These are phyloP conservation scores for Trypanosoma brucei DNA, from an alignment of 208 protist genomes.

Conservation along the genomic window DNA sequence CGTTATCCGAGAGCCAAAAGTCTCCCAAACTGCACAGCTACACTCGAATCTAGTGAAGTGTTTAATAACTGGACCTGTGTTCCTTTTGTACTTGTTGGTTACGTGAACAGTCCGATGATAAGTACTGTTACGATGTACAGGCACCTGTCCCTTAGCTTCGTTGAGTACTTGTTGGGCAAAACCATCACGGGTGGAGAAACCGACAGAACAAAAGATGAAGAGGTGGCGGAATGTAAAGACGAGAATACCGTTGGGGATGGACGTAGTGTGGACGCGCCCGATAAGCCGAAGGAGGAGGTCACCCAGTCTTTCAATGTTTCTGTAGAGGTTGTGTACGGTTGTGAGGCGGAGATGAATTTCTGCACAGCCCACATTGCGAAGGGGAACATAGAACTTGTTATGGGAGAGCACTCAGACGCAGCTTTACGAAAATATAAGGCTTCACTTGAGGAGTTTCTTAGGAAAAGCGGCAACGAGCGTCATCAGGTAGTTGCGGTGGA, in stretches of 20 bases:
- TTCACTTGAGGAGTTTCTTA: slow-evolving; percentile 48
- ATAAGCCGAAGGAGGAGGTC: too few species aligned
- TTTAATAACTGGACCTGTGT: slow-evolving; percentile 58
- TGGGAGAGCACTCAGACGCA: slow-evolving; percentile 37
- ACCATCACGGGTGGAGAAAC: slow-evolving; percentile 16
- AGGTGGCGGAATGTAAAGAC: not conserved
- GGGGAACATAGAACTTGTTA: slow-evolving; percentile 38
- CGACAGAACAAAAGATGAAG: not conserved
- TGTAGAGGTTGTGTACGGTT: slow-evolving; percentile 83
- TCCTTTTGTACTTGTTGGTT: slow-evolving; percentile 65
- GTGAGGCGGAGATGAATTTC: slow-evolving; percentile 59
- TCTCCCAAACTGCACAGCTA: slow-evolving; percentile 62
- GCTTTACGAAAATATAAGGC: slow-evolving; percentile 57
- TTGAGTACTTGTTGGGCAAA: slow-evolving; percentile 56
- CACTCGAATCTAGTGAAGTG: slow-evolving; percentile 47
- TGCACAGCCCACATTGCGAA: slow-evolving; percentile 73
- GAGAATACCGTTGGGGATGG: not conserved
- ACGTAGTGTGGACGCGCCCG: not conserved
- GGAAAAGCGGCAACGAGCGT: slow-evolving; percentile 8
- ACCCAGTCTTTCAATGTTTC: slow-evolving; percentile 24
- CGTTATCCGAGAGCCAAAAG: slow-evolving; percentile 42
- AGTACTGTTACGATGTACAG: slow-evolving; percentile 53
- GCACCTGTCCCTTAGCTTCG: slow-evolving; percentile 61
- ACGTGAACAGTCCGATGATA: slow-evolving; percentile 47
- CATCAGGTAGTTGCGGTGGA: slow-evolving; percentile 47